Percentiles rank a stretch among this genome's conserved stretches.
Evolutionary conservation across 1,139 yeast genomes (phyloP).

Genomic region (Candida sp.): DNA sequence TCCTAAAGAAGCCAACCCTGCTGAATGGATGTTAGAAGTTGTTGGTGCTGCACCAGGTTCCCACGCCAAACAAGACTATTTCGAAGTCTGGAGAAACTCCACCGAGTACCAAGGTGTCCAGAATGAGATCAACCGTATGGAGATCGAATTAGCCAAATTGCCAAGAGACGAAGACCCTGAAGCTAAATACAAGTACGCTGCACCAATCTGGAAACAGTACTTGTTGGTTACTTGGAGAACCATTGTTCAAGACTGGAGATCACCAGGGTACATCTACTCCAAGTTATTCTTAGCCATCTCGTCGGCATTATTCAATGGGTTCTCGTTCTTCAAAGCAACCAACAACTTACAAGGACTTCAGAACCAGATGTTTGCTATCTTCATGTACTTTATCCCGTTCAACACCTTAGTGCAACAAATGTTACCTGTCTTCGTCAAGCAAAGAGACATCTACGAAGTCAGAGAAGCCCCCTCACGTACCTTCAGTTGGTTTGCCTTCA

Average conservation of each 20-base stretch:
- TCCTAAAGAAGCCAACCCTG: too few species aligned
- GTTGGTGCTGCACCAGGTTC: too few species aligned
- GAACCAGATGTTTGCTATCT: conserved; percentile 54
- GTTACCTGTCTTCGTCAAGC: conserved; percentile 31
- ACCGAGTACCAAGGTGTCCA: conserved; percentile 24
- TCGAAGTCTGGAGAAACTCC: conserved; percentile 37
- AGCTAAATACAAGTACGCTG: conserved; percentile 24
- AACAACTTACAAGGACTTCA: conserved; percentile 42
- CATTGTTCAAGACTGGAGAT: conserved; percentile 45
- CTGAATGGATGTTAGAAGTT: too few species aligned
- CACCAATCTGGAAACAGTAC: conserved; percentile 26
- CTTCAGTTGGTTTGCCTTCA: conserved; percentile 31
- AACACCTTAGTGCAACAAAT: conserved; percentile 57
- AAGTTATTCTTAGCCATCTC: conserved; percentile 37
- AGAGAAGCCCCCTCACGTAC: conserved; percentile 37
- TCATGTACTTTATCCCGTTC: conserved; percentile 54
- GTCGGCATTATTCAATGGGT: conserved; percentile 50
- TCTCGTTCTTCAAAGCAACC: conserved; percentile 39
- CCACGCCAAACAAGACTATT: conserved; percentile 34
- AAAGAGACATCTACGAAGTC: conserved; percentile 37
- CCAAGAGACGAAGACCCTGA: conserved; percentile 26
- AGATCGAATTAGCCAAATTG: conserved; percentile 26
- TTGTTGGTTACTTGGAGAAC: conserved; percentile 26
- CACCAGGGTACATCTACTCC: conserved; percentile 40
- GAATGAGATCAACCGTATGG: conserved; percentile 32